Percentiles rank a stretch among this genome's conserved stretches.
Conservation (phyloP, 768 basidiomycete genomes). For the Collybiopsis luxurians region DNA sequence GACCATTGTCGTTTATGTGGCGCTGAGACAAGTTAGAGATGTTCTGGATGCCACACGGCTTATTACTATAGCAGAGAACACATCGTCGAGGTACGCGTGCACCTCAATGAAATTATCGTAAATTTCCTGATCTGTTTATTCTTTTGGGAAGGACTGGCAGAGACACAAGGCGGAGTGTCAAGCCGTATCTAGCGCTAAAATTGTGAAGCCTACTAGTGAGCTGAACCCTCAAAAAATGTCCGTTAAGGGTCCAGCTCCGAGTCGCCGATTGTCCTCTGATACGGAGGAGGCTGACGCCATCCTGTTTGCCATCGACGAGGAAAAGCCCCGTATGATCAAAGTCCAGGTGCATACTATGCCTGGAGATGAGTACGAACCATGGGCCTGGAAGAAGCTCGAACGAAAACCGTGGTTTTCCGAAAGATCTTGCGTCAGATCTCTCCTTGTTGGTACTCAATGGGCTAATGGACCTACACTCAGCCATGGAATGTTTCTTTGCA, state of each 20-base stretch:
- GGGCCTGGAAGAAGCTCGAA: neutral
- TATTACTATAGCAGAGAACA: neutral
- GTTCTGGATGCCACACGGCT: neutral
- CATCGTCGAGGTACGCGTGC: neutral
- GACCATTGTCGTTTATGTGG: neutral
- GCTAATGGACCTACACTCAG: neutral
- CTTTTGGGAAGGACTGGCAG: neutral
- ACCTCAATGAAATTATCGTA: neutral
- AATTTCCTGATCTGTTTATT: neutral
- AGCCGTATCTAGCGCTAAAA: neutral
- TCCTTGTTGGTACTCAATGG: neutral
- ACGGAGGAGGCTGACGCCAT: neutral
- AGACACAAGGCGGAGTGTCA: neutral
- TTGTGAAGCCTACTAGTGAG: neutral
- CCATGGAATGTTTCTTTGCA: neutral
- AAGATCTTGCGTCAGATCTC: neutral
- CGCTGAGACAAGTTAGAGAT: neutral
- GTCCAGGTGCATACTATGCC: neutral
- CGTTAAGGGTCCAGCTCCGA: neutral
- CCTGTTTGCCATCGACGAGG: neutral
- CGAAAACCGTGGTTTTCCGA: neutral
- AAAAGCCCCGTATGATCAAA: neutral
- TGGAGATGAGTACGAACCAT: neutral
- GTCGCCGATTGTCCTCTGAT: neutral
- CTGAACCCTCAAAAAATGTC: too few species aligned